Evolutionary conservation across 257 asterid genomes (phyloP).

Genomic region (Solanum etuberosum): DNA sequence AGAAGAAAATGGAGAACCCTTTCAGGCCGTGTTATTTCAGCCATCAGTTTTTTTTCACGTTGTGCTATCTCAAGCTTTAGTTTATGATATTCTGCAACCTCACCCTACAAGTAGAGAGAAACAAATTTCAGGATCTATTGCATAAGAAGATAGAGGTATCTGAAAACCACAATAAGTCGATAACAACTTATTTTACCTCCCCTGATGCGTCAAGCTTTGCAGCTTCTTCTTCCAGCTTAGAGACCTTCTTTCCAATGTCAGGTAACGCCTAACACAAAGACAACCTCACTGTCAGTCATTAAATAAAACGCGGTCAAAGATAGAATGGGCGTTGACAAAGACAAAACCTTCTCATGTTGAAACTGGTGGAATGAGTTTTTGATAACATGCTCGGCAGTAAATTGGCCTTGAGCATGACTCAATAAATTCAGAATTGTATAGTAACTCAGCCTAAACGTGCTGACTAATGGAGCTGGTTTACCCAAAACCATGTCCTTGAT

Average conservation of each 20-base stretch:
- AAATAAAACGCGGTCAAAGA: not conserved
- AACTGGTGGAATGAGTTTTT: constrained; percentile 88
- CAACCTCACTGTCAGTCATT: constrained; percentile 9
- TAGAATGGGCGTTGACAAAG: not conserved
- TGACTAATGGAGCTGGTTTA: constrained; percentile 94
- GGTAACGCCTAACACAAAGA: constrained; percentile 65
- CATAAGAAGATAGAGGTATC: not conserved
- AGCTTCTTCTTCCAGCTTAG: constrained; percentile 87
- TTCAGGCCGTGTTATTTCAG: constrained; percentile 79
- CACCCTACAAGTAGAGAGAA: constrained; percentile 40
- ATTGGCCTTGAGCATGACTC: constrained; percentile 98
- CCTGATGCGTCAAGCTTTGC: constrained; percentile 85
- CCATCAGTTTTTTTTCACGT: constrained; percentile 85
- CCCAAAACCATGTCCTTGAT: constrained; percentile 97
- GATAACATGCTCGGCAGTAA: constrained; percentile 97
- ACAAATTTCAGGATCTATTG: not conserved
- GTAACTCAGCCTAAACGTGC: constrained; percentile 96
- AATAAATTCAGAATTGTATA: constrained; percentile 83
- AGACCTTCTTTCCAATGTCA: constrained; percentile 70
- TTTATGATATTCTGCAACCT: constrained; percentile 82
- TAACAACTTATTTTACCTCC: constrained; percentile 39
- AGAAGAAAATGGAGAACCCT: constrained; percentile 75
- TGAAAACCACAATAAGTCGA: not conserved
- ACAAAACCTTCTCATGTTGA: constrained; percentile 83
- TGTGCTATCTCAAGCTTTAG: constrained; percentile 69